Base-by-base conservation (phyloP, 495 filamentous ascomycete species). In the Evansstolkia leycettana region DNA sequence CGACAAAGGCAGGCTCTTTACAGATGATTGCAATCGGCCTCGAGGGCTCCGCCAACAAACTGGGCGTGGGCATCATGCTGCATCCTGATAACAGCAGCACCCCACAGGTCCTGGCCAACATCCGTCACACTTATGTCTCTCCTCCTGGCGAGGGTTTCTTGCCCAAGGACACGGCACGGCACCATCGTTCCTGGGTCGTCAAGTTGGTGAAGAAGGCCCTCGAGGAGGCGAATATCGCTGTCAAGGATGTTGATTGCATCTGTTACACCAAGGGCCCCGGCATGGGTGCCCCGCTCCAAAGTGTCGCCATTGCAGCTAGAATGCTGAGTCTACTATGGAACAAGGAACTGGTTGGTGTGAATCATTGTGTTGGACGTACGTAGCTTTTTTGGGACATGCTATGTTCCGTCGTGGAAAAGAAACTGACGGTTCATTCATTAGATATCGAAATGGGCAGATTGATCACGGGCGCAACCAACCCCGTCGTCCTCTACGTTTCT, bases 1-100 rank as follows among this genome's bases (percentile, higher is more conserved):
- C n/a, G n/a, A n/a, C n/a, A n/a, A n/a, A n/a, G n/a, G n/a, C n/a
- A n/a, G n/a, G n/a, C 28, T 7, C 16, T 28, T 54, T 59, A 38
- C 41, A n/a, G n/a, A 80, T 80, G 77, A 83, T 98, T 39, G 78
- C 85, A 37, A 74, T 98, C 49, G 92, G 92, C 31, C 83, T 92
- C 52, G 90, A 98, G 66, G 89, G 90, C 54, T 93, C 85, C 31
- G 90, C 90, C 62, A 96, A 98, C 69, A 98, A 98, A 57, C 71
- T 98, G 32, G 90, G 90, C 45, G 78, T 96, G 37, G 90, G 90
- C 52, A 67, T 98, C 23, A 95, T 98, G 57, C 69, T 72, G 18
- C 92, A 98, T 64, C 76, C 78, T 38, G 59, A 71, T 5, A 57
- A 66, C 42, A 67, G 68, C 15, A 68, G 67, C 37, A 65, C 72